Base-by-base conservation (phyloP, 345 rosid species). In the Ceriops decandra region DNA sequence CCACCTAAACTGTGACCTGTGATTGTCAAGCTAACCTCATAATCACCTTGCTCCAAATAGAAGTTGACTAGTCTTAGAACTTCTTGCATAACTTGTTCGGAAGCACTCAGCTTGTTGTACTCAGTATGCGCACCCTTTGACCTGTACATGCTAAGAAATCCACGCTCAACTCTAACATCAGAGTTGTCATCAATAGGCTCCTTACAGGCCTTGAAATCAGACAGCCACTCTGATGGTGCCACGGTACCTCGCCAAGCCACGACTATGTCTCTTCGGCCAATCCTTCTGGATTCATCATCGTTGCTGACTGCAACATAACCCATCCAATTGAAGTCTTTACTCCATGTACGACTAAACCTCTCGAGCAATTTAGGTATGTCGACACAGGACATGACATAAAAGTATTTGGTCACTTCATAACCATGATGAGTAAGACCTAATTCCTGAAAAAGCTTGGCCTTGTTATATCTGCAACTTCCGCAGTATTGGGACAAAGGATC, bases 1-100 rank as follows among this genome's bases (percentile, higher is more conserved):
- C 86, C 85, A 1, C 85, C 86, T 0, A 85, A 59, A 77, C 85
- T 79, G 28, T 81, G 88, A 5, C 88, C 83, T 0, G 83, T 82
- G 20, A 77, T 67, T 3, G 88, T 85, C 5, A 82, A 60, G 69
- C 86, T 81, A 24, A 79, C 77, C 60, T 80, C 76, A 57, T 38
- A 15, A 38, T 84, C 84, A 6, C 81, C 84, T 21, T 62, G 62
- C 36, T 35, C 69, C 49, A 46, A 20, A 9, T 72, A 80, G 22
- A 67, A 54, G 27, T 69, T 51, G 51, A 81, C 82, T 4, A 82
- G 73, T 10, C 57, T 72, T 0, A 3, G 51, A 32, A 84, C 56
- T 63, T 82, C 80, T 35, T 59, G 46, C 80, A 82, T 84, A 15
- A 73, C 84, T 58, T 84, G 88, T 35, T 84, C 81, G 2, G 85